A percentile compares a stretch with the other conserved stretches of the same genome.
Evolutionary conservation across 345 rosid genomes (phyloP).

Genomic region (Ailanthus altissimus): DNA sequence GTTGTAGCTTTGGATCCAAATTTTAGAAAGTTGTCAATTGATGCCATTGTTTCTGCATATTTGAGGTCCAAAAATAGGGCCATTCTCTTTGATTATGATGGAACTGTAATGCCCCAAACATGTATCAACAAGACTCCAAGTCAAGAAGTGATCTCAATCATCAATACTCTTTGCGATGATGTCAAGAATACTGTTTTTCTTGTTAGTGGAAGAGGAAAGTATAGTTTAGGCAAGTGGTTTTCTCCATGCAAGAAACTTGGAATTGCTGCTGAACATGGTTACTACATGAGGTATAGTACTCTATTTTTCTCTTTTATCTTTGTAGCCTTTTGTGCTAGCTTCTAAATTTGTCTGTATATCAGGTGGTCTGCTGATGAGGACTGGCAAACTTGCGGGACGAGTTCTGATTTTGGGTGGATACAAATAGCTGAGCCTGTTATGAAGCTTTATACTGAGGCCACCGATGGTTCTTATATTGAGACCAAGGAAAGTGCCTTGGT

Average conservation of each 20-base stretch:
- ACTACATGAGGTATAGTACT: slow-evolving; percentile 53
- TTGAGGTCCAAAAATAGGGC: slow-evolving; percentile 61
- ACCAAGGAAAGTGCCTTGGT: slow-evolving; percentile 72
- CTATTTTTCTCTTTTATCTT: not conserved
- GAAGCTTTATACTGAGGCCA: slow-evolving; percentile 69
- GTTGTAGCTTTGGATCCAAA: slow-evolving; percentile 76
- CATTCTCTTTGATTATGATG: slow-evolving; percentile 69
- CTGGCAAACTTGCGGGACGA: slow-evolving; percentile 58
- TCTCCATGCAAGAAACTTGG: slow-evolving; percentile 61
- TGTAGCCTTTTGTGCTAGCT: not conserved
- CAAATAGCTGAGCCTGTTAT: slow-evolving; percentile 72
- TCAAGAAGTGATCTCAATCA: slow-evolving; percentile 49
- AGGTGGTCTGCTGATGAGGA: slow-evolving; percentile 52
- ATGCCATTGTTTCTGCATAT: slow-evolving; percentile 55
- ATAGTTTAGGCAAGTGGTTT: slow-evolving; percentile 68
- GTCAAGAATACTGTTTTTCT: slow-evolving; percentile 54
- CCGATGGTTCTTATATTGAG: slow-evolving; percentile 74
- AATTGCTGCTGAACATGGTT: slow-evolving; percentile 76
- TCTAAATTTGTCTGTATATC: slow-evolving; percentile 19
- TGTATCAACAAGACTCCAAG: slow-evolving; percentile 66
- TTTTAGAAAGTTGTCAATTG: slow-evolving; percentile 60
- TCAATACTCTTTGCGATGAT: slow-evolving; percentile 57
- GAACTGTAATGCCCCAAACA: slow-evolving; percentile 71
- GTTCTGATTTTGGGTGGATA: slow-evolving; percentile 64
- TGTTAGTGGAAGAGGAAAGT: slow-evolving; percentile 74